Evolutionary conservation across 73 alveolate genomes (phyloP).

Genomic region (Symbiodinium pilosum): DNA sequence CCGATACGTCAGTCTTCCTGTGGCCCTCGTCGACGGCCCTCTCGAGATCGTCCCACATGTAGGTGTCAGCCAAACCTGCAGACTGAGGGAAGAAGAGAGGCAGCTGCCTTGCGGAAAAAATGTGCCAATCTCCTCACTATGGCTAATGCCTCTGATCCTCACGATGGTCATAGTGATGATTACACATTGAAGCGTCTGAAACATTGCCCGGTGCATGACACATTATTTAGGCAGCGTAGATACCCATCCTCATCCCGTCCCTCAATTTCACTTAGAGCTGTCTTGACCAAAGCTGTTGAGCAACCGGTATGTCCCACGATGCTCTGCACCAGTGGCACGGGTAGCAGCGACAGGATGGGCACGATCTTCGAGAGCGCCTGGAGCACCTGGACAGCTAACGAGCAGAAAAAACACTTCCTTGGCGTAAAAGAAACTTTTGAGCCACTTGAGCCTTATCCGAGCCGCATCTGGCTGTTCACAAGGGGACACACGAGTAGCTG

Average conservation of each 20-base stretch:
- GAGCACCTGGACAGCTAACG: constrained; percentile 5
- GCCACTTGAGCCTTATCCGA: no score
- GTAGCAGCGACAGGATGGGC: constrained; percentile 90
- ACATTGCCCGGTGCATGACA: no score
- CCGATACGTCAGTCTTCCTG: neutral
- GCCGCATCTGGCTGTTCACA: no score
- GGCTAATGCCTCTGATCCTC: no score
- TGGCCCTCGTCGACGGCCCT: neutral
- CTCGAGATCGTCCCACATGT: constrained; percentile 14
- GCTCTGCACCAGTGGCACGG: constrained; percentile 68
- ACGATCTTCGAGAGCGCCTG: constrained; percentile 76
- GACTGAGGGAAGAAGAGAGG: neutral
- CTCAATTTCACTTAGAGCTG: neutral
- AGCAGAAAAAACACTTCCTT: neutral
- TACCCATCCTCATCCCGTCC: neutral
- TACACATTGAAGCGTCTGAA: no score
- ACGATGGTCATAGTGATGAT: no score
- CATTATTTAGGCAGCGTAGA: no score
- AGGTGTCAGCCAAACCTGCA: neutral
- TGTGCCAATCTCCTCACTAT: no score
- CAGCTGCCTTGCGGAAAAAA: neutral
- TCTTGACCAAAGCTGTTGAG: no score
- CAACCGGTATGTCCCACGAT: constrained; percentile 74
- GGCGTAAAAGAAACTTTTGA: no score
- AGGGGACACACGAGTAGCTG: no score